Evolutionary conservation across 2,329 filamentous ascomycete species (phyloP).

Genomic region (Blumeria hordei): DNA sequence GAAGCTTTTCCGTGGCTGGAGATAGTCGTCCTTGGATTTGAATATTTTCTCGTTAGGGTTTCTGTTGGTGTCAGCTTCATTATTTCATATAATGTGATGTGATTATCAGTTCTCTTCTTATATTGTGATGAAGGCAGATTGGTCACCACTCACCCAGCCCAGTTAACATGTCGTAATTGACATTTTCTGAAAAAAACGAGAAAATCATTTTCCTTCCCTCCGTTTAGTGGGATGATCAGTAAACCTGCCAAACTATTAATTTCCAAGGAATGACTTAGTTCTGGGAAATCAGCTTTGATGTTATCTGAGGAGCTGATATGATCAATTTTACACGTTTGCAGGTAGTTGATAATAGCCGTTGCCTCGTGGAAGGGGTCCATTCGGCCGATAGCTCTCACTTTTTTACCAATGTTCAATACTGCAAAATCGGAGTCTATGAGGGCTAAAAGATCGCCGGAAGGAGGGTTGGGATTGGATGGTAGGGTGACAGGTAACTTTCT

Average conservation of each 20-base stretch:
- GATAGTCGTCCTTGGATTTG: slow-evolving; percentile 6
- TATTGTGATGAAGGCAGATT: too few relatives aligned
- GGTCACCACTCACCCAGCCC: slow-evolving; percentile 25
- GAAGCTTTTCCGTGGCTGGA: slow-evolving; percentile 9
- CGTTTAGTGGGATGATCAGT: slow-evolving; percentile 8
- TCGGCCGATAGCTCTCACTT: slow-evolving; percentile 8
- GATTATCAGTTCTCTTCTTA: slow-evolving; percentile 19
- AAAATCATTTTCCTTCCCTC: slow-evolving; percentile 8
- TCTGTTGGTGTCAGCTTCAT: neutral
- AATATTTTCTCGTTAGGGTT: slow-evolving; percentile 8
- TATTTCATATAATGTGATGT: too few relatives aligned
- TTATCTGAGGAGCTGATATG: slow-evolving; percentile 5
- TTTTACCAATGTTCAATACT: slow-evolving; percentile 7
- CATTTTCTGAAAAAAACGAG: slow-evolving; percentile 76
- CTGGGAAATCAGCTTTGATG: slow-evolving; percentile 8
- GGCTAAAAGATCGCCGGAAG: slow-evolving; percentile 7
- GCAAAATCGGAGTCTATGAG: slow-evolving; percentile 10
- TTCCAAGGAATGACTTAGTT: slow-evolving; percentile 5
- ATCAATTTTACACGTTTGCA: slow-evolving; percentile 6
- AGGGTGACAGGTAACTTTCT: slow-evolving; percentile 2
- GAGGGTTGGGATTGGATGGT: neutral
- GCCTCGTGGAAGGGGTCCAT: slow-evolving; percentile 9
- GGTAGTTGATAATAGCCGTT: slow-evolving; percentile 6
- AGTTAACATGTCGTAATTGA: slow-evolving; percentile 54
- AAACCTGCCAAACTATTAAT: slow-evolving; percentile 7